A percentile compares a stretch with the other conserved stretches of the same genome.
phyloP scores from a whole-genome alignment of 2,329 filamentous ascomycete species.

The Leptoxyphium fumago region DNA sequence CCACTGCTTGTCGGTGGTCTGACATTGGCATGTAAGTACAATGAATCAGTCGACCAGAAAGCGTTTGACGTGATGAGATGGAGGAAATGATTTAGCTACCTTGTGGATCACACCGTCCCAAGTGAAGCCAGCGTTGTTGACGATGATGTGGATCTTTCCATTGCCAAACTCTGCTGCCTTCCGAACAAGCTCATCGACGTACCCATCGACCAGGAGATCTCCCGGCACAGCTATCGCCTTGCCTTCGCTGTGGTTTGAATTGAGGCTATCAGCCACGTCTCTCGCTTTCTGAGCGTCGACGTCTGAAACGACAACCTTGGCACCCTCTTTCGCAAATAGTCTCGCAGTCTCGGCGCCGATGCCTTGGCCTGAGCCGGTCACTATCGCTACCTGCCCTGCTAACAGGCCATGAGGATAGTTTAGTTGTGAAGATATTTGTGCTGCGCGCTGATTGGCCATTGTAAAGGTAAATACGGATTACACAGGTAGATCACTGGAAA shows the following conservation, averaged over 20 bases:
- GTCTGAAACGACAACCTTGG: slow-evolving; percentile 70
- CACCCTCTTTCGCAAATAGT: slow-evolving; percentile 76
- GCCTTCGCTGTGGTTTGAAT: slow-evolving; percentile 38
- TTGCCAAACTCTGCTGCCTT: slow-evolving; percentile 64
- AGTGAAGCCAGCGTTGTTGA: slow-evolving; percentile 85
- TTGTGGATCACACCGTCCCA: slow-evolving; percentile 92
- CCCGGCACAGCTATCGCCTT: slow-evolving; percentile 60
- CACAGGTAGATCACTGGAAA: neutral
- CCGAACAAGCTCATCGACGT: slow-evolving; percentile 57
- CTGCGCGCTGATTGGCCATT: slow-evolving; percentile 27
- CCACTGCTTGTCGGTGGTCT: slow-evolving; percentile 83
- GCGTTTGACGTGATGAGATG: no score
- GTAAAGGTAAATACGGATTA: neutral
- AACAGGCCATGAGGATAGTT: slow-evolving; percentile 72
- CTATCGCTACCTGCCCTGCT: slow-evolving; percentile 67
- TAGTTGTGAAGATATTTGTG: slow-evolving; percentile 63
- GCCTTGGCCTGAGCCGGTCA: slow-evolving; percentile 74
- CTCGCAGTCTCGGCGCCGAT: slow-evolving; percentile 75
- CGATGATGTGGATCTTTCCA: slow-evolving; percentile 80
- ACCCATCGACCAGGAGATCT: slow-evolving; percentile 57
- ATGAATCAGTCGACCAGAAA: no score
- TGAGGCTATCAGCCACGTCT: slow-evolving; percentile 55
- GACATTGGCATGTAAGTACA: slow-evolving; percentile 4
- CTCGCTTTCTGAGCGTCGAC: slow-evolving; percentile 51
- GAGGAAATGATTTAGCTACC: slow-evolving; percentile 20